Percentiles rank a stretch among this genome's conserved stretches.
Evolutionary conservation across 768 basidiomycete genomes (phyloP).

Genomic region (Leccinum olivaceopallidum): DNA sequence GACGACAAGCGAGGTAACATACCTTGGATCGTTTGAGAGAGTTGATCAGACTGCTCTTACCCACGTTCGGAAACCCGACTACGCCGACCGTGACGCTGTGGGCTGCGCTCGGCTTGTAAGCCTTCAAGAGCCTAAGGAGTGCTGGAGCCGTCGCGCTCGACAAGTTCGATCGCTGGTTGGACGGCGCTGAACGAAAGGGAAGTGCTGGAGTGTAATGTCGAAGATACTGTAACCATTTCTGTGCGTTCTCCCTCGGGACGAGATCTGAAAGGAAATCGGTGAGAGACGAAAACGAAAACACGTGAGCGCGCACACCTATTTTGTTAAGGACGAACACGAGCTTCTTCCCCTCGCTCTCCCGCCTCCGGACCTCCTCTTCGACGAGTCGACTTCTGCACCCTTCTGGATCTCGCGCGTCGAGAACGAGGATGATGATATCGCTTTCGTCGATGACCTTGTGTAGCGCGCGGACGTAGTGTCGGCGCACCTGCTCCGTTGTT

Average conservation of each 20-base stretch:
- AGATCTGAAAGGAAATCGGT: slow-evolving; percentile 59
- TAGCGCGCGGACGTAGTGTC: slow-evolving; percentile 74
- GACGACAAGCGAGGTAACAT: neutral
- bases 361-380: slow-evolving; percentile 88
- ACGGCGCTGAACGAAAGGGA: slow-evolving; percentile 81
- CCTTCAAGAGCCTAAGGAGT: slow-evolving; percentile 80
- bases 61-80: slow-evolving; percentile 96
- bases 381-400: slow-evolving; percentile 90
- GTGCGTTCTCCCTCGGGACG: slow-evolving; percentile 84
- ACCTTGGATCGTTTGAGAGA: slow-evolving; percentile 85
- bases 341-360: slow-evolving; percentile 88
- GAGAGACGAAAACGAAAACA: neutral
- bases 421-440: slow-evolving; percentile 85
- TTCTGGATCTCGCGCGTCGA: slow-evolving; percentile 95
- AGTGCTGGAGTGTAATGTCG: slow-evolving; percentile 91
- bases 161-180: slow-evolving; percentile 78
- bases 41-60: slow-evolving; percentile 94
- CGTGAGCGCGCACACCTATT: slow-evolving; percentile 62
- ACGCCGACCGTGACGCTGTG: slow-evolving; percentile 85
- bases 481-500: slow-evolving; percentile 69
- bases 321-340: slow-evolving; percentile 96
- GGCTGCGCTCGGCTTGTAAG: slow-evolving; percentile 65
- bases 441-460: slow-evolving; percentile 93
- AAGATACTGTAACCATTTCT: slow-evolving; percentile 89
- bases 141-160: slow-evolving; percentile 76